Percentiles rank a stretch among this genome's conserved stretches.
Conservation (phyloP, 495 filamentous ascomycete genomes). For the Rhizodiscina lignyota region DNA sequence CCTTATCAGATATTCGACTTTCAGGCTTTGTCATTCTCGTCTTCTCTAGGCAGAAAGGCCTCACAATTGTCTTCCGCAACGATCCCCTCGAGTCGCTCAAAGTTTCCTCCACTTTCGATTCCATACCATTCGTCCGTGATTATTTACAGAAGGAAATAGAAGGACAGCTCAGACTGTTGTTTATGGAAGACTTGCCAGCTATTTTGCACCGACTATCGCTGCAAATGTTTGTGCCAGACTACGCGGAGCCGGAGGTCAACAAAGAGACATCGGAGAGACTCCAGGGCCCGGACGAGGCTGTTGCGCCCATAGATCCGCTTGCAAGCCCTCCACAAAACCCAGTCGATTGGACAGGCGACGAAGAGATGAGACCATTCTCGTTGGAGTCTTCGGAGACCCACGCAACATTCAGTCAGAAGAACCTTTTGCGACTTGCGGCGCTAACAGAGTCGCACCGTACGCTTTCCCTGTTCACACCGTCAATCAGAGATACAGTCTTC, state of each 20-base stretch:
- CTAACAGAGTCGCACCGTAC: conserved; percentile 73
- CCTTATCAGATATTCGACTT: conserved; percentile 88
- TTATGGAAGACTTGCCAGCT: conserved; percentile 94
- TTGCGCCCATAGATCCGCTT: conserved; percentile 53
- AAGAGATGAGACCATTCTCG: conserved; percentile 55
- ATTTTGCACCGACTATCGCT: conserved; percentile 90
- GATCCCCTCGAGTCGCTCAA: conserved; percentile 95
- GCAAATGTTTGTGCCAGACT: conserved; percentile 78
- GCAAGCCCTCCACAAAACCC: conserved; percentile 64
- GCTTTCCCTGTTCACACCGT: conserved; percentile 71
- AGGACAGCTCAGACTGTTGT: conserved; percentile 73
- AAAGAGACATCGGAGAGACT: conserved; percentile 10
- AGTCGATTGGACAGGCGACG: conserved; percentile 59
- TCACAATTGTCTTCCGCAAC: conserved; percentile 94
- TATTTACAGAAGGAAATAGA: conserved; percentile 96
- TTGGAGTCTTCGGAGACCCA: conserved; percentile 63
- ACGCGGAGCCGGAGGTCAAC: conserved; percentile 45
- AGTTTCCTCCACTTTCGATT: conserved; percentile 96
- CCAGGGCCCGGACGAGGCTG: conserved; percentile 29
- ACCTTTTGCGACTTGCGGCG: conserved; percentile 57
- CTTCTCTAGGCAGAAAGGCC: conserved; percentile 90
- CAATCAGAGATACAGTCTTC: conserved; percentile 69
- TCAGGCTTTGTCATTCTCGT: conserved; percentile 95
- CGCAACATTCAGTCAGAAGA: conserved; percentile 82
- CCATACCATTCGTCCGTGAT: conserved; percentile 93